Evolutionary conservation across 1,284 basidiomycete genomes (phyloP), one percentile per base, ranked within the genome.

Genomic region (Trametes polyzona): DNA sequence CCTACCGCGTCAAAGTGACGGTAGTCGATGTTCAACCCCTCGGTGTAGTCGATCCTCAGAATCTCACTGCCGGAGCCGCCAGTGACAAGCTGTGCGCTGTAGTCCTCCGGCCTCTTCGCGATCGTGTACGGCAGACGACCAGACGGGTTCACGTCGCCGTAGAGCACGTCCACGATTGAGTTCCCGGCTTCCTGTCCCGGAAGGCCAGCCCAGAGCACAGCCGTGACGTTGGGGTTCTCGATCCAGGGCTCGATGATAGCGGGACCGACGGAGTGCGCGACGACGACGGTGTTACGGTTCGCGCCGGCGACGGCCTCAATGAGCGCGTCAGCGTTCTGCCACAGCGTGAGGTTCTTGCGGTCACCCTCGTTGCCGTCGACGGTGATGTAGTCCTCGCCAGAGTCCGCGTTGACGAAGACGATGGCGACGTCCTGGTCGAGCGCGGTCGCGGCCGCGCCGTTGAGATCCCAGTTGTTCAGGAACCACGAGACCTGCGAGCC

Each of bases 81-180:
- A 1, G 72, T 76, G n/a, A 81, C 69, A n/a, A 88, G 74, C 58
- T 83, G 78, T 4, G 88, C 77, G 21, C 80, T 72, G 70, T 93
- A 95, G 70, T 95, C 93, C 26, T 72, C 68, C 0, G 74, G 60
- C 19, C 76, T 71, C 75, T 87, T 88, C 47, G 89, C 91, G 66
- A 93, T 93, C 1, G 92, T 92, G 73, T 92, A 93, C 1, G 92
- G 90, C 30, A 95, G 74, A 33, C 87, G 81, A 4, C 85, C 93
- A 19, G 84, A 85, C 0, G 93, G 92, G 70, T 89, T 93, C 69
- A 81, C 84, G 16, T 73, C 76, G 6, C 87, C 88, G 65, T 85
- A 92, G 1, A 92, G 74, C 10, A 92, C 80, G 66, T 93, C 90
- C 1, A 83, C 80, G 24, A 95, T 76, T 0, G 87, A 74, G 69